phyloP scores from a whole-genome alignment of 1,284 basidiomycete genomes.

The Cryptococcus sp. region DNA sequence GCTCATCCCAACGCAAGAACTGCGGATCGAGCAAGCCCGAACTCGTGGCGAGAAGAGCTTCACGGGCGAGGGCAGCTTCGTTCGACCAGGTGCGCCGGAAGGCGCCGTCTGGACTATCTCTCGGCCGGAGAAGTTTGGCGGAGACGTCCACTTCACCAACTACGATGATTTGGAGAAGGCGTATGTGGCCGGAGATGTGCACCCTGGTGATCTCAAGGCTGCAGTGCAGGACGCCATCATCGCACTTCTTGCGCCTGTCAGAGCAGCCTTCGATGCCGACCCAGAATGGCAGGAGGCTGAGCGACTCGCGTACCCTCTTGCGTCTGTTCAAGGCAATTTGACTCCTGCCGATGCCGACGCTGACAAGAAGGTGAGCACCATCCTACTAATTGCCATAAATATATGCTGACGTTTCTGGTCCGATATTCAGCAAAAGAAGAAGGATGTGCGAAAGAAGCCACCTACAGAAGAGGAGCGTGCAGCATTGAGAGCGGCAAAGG shows the following conservation, averaged over 20 bases:
- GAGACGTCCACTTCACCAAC: conserved; percentile 70
- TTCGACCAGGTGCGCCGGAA: conserved; percentile 67
- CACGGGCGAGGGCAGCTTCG: conserved; percentile 59
- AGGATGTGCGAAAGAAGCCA: conserved; percentile 37
- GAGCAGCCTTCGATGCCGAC: conserved; percentile 70
- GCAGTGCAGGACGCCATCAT: conserved; percentile 77
- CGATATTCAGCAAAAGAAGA: conserved; percentile 24
- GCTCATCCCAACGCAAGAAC: conserved; percentile 80
- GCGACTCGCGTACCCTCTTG: conserved; percentile 76
- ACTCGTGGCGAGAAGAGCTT: conserved; percentile 38
- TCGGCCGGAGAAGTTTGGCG: conserved; percentile 80
- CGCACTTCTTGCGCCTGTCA: conserved; percentile 78
- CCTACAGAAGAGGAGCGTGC: conserved; percentile 52
- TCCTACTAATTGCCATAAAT: too few relatives aligned
- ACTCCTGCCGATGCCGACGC: conserved; percentile 26
- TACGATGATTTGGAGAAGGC: conserved; percentile 73
- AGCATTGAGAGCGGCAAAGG: conserved; percentile 42
- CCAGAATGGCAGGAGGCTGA: conserved; percentile 81
- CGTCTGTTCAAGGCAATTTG: conserved; percentile 6
- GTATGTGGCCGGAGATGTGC: conserved; percentile 74
- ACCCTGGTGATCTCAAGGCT: conserved; percentile 88
- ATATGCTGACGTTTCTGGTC: neutral
- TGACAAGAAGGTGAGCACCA: conserved; percentile 32
- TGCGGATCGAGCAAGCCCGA: conserved; percentile 63
- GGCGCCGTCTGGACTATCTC: conserved; percentile 81